Base-by-base conservation (phyloP, 179 eudicot species). In the Pouteria campechiana region DNA sequence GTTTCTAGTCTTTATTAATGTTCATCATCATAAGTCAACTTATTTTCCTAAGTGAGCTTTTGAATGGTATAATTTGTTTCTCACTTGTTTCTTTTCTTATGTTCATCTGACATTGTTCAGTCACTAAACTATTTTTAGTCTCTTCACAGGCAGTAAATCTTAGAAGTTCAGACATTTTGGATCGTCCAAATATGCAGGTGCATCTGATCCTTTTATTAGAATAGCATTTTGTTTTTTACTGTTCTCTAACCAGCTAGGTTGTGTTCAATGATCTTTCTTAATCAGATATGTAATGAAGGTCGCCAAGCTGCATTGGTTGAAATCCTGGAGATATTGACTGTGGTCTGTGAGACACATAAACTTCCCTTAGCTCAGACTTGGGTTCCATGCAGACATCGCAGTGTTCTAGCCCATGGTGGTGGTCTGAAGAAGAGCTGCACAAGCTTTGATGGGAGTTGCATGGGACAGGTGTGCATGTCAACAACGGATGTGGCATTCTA, bases 361-460 rank as follows among this genome's bases (percentile, higher is more conserved):
- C 32, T 90, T 27, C 95, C 98, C 14, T 70, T 85, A 56, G 98
- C 98, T 52, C 98, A 90, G 70, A 86, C 98, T 16, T 89, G 95
- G 97, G 82, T 89, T 28, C 97, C 97, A 4, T 89, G 97, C 75
- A 78, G 73, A 68, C 95, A 89, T 56, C 67, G 83, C 21, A 89
- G 66, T 60, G 76, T 89, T 62, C 74, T 89, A 25, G 78, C 95
- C 25, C 51, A 76, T 55, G 93, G 93, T 20, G 95, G 93, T 46
- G 95, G 95, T 48, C 37, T 76, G 27, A 81, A 56, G 73, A 85
- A 89, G 57, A 79, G 73, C 52, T 89, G 97, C 59, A 78, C 95
- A 48, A 85, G 95, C 73, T 81, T 85, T 64, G 95, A 89, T 51
- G 93, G 97, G 30, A 74, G 86, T 49, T 89, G 97, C 64, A 85